Percentiles rank a stretch among this genome's conserved stretches.
phyloP scores from a whole-genome alignment of 2,329 filamentous ascomycete genomes.

The Penicillium sp. region DNA sequence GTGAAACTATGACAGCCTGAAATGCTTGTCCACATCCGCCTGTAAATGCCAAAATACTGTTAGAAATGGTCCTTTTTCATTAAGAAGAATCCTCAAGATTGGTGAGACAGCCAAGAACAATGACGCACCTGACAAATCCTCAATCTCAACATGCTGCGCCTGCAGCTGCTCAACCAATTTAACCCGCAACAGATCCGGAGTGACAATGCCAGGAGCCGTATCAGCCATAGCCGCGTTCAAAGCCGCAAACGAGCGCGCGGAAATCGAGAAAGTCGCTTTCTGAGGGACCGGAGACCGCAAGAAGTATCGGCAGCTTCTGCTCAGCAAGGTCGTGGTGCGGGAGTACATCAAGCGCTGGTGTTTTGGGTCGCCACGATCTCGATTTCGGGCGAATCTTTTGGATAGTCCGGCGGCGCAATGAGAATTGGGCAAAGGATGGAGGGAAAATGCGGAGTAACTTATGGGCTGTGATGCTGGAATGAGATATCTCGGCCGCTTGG shows the following conservation, averaged over 20 bases:
- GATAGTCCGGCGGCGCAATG: neutral
- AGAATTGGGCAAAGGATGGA: neutral
- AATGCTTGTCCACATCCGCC: conserved; percentile 74
- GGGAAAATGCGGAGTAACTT: conserved; percentile 8
- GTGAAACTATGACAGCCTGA: conserved; percentile 72
- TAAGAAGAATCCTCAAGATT: neutral
- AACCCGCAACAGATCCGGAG: conserved; percentile 70
- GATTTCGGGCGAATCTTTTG: neutral
- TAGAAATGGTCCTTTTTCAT: neutral
- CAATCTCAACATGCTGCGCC: conserved; percentile 82
- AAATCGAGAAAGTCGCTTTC: conserved; percentile 38
- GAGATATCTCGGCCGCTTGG: neutral
- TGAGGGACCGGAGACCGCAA: conserved; percentile 35
- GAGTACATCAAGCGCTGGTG: conserved; percentile 42
- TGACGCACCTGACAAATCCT: conserved; percentile 83
- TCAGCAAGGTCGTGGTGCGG: conserved; percentile 41
- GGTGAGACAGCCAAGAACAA: conserved; percentile 9
- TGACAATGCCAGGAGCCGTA: conserved; percentile 63
- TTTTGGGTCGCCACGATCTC: neutral
- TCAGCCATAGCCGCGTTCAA: conserved; percentile 49
- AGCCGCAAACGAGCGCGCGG: conserved; percentile 39
- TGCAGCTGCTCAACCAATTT: conserved; percentile 73
- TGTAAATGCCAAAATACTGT: conserved; percentile 35
- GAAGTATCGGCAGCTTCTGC: conserved; percentile 47
- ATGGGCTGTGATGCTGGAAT: conserved; percentile 11